A percentile compares a stretch with the other conserved stretches of the same genome.
These are phyloP conservation scores for Beauveria asiatica DNA, from an alignment of 2,329 filamentous ascomycete species.

Conservation along the genomic window DNA sequence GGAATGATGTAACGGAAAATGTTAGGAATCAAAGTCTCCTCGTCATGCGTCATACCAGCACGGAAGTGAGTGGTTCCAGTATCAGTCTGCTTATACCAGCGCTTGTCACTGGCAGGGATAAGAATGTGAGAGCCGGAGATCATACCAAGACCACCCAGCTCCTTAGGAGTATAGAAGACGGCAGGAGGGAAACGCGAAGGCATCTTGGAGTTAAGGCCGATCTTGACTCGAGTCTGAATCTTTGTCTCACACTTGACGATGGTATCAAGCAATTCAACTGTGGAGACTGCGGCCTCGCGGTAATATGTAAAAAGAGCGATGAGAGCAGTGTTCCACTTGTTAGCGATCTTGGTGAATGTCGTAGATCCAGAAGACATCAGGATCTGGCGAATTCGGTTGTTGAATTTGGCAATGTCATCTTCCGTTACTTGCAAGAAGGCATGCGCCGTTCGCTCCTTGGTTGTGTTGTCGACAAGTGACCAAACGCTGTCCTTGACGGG, in stretches of 20 bases:
- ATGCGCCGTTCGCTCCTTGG: slow-evolving; percentile 93
- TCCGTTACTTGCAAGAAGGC: slow-evolving; percentile 97
- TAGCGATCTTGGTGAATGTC: slow-evolving; percentile 98
- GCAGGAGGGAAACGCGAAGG: slow-evolving; percentile 95
- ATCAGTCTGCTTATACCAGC: slow-evolving; percentile 97
- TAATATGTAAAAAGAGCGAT: slow-evolving; percentile 99
- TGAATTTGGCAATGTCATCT: slow-evolving; percentile 97
- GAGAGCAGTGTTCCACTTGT: slow-evolving; percentile 98
- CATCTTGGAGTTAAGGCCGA: slow-evolving; percentile 98
- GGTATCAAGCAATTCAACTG: slow-evolving; percentile 85
- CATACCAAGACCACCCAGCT: slow-evolving; percentile 94
- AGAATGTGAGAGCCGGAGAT: slow-evolving; percentile 97
- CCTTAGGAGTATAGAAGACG: slow-evolving; percentile 98
- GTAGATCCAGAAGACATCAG: slow-evolving; percentile 99
- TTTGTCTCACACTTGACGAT: slow-evolving; percentile 99
- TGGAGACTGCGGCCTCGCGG: slow-evolving; percentile 92
- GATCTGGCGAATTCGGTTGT: slow-evolving; percentile 96
- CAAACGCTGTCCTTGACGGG: slow-evolving; percentile 96
- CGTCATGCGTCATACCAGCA: slow-evolving; percentile 95
- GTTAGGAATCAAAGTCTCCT: slow-evolving; percentile 95
- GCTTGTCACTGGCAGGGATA: slow-evolving; percentile 94
- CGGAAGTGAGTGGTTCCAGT: slow-evolving; percentile 95
- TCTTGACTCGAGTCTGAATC: slow-evolving; percentile 98
- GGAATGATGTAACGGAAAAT: slow-evolving; percentile 99
- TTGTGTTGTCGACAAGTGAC: slow-evolving; percentile 93